These are phyloP conservation scores for Aspergillus luchuensis DNA, from an alignment of 2,329 filamentous ascomycete genomes.

Conservation along the genomic window DNA sequence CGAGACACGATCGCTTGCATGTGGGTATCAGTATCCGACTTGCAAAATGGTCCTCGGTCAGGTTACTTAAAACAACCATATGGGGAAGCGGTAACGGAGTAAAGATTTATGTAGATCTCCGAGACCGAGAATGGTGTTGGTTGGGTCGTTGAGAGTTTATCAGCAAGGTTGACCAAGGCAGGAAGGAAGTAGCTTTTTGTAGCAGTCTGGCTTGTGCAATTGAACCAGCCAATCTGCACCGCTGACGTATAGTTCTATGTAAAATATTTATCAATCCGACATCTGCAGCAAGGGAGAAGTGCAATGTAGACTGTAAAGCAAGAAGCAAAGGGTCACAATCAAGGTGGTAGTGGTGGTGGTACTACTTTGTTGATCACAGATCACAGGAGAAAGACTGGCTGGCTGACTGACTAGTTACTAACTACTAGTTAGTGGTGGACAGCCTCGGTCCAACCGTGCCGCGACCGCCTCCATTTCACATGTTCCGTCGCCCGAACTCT, in stretches of 20 bases:
- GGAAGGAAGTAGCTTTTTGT: neutral
- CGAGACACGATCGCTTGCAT: neutral
- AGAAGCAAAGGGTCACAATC: no score
- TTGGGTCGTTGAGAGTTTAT: neutral
- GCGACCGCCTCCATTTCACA: conserved; percentile 25
- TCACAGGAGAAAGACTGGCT: conserved; percentile 2
- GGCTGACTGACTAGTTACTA: no score
- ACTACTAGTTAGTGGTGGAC: neutral
- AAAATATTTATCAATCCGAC: neutral
- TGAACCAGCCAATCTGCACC: no score
- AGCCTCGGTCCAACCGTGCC: conserved; percentile 22
- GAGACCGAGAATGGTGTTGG: neutral
- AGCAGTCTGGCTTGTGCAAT: neutral
- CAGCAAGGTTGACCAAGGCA: neutral
- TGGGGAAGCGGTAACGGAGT: neutral
- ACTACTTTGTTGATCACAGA: neutral
- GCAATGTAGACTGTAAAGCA: neutral
- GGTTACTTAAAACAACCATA: neutral
- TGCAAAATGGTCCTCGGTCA: neutral
- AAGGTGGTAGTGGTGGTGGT: no score
- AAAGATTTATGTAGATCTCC: neutral
- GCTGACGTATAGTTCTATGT: neutral
- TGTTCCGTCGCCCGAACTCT: conserved; percentile 24
- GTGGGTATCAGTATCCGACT: neutral
- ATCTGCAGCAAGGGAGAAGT: neutral